These are phyloP conservation scores for Uronychia setigera DNA, from an alignment of 73 alveolate species.

Conservation along the genomic window DNA sequence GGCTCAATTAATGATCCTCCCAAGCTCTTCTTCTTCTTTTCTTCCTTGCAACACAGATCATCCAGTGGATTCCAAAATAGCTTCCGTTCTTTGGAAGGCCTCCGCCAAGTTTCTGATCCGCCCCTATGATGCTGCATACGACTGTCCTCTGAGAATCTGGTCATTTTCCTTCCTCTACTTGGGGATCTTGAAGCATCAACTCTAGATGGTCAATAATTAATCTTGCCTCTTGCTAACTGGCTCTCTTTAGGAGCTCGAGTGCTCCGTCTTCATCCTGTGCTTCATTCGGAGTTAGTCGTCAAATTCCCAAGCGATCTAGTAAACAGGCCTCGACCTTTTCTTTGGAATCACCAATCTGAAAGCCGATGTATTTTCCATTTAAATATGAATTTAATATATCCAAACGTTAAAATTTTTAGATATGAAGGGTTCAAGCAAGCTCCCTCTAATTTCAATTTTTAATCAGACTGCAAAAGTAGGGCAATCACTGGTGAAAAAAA, in stretches of 20 bases:
- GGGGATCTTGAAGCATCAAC: background rate
- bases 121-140: background rate
- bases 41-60: background rate
- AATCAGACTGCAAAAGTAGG: too few species aligned
- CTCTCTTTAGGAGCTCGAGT: background rate
- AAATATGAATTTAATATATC: too few species aligned
- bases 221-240: background rate
- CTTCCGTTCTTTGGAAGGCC: background rate
- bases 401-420: too few species aligned
- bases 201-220: background rate
- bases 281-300: background rate
- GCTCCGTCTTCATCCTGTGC: background rate
- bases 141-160: background rate
- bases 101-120: background rate
- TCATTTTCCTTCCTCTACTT: background rate
- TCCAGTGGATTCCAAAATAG: background rate
- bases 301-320: background rate
- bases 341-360: background rate
- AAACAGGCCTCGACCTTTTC: background rate
- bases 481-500: too few species aligned
- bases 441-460: too few species aligned
- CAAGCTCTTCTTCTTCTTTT: background rate
- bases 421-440: too few species aligned
- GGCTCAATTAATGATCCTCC: background rate
- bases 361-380: background rate